Evolutionary conservation across 2,329 filamentous ascomycete genomes (phyloP).

Genomic region (Corinectria fuckeliana): DNA sequence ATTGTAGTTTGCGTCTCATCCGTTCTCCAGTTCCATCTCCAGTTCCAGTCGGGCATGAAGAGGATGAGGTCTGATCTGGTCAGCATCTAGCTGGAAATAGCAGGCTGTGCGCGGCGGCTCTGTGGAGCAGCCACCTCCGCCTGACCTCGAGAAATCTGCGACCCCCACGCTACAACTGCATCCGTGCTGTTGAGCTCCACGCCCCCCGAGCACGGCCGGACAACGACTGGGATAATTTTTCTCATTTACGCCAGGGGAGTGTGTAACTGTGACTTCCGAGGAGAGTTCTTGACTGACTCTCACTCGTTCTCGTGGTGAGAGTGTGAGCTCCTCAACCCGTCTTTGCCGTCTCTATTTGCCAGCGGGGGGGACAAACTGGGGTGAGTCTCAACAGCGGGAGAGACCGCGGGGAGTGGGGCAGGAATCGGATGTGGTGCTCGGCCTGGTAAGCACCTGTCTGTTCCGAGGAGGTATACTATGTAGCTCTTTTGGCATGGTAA

Average conservation of each 20-base stretch:
- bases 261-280: not conserved
- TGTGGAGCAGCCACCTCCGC: slow-evolving; percentile 15
- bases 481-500: not conserved
- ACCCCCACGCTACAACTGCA: slow-evolving; percentile 9
- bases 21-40: too few species aligned
- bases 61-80: slow-evolving; percentile 4
- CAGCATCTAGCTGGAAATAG: slow-evolving; percentile 9
- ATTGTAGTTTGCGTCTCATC: not conserved
- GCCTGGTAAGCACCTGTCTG: slow-evolving; percentile 6
- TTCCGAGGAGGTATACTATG: not conserved
- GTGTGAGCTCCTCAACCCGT: not conserved
- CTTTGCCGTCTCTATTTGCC: not conserved
- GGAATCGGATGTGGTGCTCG: not conserved
- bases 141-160: slow-evolving; percentile 19
- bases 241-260: slow-evolving; percentile 2
- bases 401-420: slow-evolving; percentile 4
- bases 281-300: not conserved
- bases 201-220: not conserved
- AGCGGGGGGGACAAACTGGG: not conserved
- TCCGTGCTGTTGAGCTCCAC: slow-evolving; percentile 7
- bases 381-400: not conserved
- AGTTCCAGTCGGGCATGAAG: not conserved
- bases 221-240: slow-evolving; percentile 8
- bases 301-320: not conserved
- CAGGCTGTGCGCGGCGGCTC: slow-evolving; percentile 7